These are phyloP conservation scores for barley (Hordeum vulgare) DNA, from an alignment of 176 grass and related monocot genomes.

Conservation along the genomic window MorexV3_pseudomolecules_assembly NC_058519.1:619428677-619429176, in stretches of 20 bases:
- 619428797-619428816: background rate
- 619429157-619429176: background rate
- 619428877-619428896: slow-evolving; percentile 16
- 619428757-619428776: background rate
- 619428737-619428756: background rate
- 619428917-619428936: slow-evolving; percentile 23
- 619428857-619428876: slow-evolving; percentile 9
- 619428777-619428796: background rate
- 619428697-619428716: too few species aligned
- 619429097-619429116: background rate
- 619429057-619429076: background rate
- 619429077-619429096: background rate
- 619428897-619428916: slow-evolving; percentile 23
- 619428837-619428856: slow-evolving; percentile 26
- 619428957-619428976: background rate
- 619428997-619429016: background rate
- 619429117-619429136: background rate
- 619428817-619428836: background rate
- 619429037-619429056: slow-evolving; percentile 18
- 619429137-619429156: background rate
- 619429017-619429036: slow-evolving; percentile 11
- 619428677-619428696: too few species aligned
- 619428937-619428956: slow-evolving; percentile 21
- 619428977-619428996: slow-evolving; percentile 17
- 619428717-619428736: background rate